A percentile compares a stretch with the other conserved stretches of the same genome.
phyloP scores from a whole-genome alignment of 768 basidiomycete species.

The Serendipita sp. region DNA sequence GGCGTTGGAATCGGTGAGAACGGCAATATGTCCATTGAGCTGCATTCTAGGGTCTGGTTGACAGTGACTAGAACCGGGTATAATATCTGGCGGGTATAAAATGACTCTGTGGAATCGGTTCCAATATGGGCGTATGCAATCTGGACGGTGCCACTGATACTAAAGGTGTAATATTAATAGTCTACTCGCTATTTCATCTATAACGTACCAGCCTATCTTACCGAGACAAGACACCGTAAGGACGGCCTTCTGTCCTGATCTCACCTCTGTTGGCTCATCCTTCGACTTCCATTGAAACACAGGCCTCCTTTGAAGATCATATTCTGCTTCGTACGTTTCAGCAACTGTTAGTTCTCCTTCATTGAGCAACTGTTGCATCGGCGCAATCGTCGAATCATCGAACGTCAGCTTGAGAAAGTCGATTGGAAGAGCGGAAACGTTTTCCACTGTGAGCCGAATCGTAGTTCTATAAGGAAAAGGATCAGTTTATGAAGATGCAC shows the following conservation, averaged over 20 bases:
- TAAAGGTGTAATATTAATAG: conserved; percentile 20
- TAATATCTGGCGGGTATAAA: conserved; percentile 74
- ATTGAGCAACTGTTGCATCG: conserved; percentile 57
- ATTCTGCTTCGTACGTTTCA: conserved; percentile 83
- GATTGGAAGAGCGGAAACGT: conserved; percentile 65
- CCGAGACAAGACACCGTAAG: conserved; percentile 65
- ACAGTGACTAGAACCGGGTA: conserved; percentile 89
- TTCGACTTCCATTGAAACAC: conserved; percentile 59
- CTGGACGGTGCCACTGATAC: conserved; percentile 63
- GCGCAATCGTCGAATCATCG: conserved; percentile 74
- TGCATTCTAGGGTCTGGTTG: conserved; percentile 85
- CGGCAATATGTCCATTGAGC: conserved; percentile 65
- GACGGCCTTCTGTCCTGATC: conserved; percentile 54
- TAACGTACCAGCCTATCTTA: conserved; percentile 77
- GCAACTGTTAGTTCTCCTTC: conserved; percentile 71
- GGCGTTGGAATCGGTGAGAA: conserved; percentile 25
- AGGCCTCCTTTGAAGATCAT: conserved; percentile 57
- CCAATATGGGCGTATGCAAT: conserved; percentile 64
- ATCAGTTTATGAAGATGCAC: conserved; percentile 10
- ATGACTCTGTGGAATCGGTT: conserved; percentile 29
- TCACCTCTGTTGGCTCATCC: conserved; percentile 35
- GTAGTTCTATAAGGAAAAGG: conserved; percentile 38
- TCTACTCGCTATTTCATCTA: conserved; percentile 11
- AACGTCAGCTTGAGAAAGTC: conserved; percentile 79
- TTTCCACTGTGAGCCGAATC: conserved; percentile 79